Conservation (phyloP, 768 basidiomycete species). For the Xerocomellus dryophilus region DNA sequence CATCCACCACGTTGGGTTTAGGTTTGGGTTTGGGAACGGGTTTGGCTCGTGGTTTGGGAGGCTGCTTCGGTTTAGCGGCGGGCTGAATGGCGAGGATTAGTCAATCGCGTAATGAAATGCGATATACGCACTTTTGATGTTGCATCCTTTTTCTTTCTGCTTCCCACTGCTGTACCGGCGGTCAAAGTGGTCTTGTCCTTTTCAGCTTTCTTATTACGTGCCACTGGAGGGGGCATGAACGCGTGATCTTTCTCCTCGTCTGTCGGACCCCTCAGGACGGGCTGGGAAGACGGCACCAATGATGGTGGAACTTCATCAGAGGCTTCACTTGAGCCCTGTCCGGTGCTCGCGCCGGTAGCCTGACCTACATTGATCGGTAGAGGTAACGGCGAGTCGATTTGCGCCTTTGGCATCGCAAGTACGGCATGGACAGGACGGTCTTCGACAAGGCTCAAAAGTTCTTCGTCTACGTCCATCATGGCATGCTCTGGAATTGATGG, state of each 20-base stretch:
- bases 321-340: neutral
- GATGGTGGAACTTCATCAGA: slow-evolving; percentile 5
- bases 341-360: neutral
- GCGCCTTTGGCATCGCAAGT: neutral
- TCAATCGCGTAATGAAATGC: neutral
- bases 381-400: neutral
- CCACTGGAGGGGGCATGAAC: slow-evolving; percentile 57
- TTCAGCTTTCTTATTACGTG: slow-evolving; percentile 25
- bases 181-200: slow-evolving; percentile 18
- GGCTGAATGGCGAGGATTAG: slow-evolving; percentile 11
- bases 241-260: slow-evolving; percentile 40
- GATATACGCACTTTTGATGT: slow-evolving; percentile 20
- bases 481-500: slow-evolving; percentile 17
- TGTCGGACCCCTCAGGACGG: slow-evolving; percentile 7
- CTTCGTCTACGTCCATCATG: slow-evolving; percentile 53
- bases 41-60: slow-evolving; percentile 33
- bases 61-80: slow-evolving; percentile 28
- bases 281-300: slow-evolving; percentile 3
- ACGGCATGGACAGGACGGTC: slow-evolving; percentile 33
- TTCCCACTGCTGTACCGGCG: slow-evolving; percentile 17
- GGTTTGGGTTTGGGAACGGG: slow-evolving; percentile 29
- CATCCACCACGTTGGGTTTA: slow-evolving; percentile 12
- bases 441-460: slow-evolving; percentile 67
- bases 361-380: neutral
- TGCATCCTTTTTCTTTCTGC: slow-evolving; percentile 36